Evolutionary conservation across 176 grass and related monocot genomes (phyloP), one percentile per base, ranked within the genome.

Genomic region (Ampelocalamus luodianensis): DNA sequence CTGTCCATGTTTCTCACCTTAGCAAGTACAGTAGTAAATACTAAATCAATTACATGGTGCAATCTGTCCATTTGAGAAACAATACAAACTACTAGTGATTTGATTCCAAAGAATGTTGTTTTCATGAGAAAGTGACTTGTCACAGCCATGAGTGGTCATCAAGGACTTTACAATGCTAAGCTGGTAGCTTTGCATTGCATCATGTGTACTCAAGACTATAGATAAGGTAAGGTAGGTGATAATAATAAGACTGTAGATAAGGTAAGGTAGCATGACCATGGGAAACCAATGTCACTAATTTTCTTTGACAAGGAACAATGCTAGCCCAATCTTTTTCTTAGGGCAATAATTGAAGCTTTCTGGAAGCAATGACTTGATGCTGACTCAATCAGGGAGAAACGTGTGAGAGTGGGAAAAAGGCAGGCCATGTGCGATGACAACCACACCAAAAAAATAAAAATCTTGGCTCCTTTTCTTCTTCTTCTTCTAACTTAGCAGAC

Each of bases 381-480:
- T 48, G 63, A 69, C 68, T 75, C 66, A 23, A 71, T 82, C 53
- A 26, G 55, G 59, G 58, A 73, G 50, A 81, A 14, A 15, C 45
- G 58, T 27, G 61, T 61, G 69, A n/a, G 39, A 69, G 26, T 23
- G 15, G 50, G 3, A 0, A 48, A 80, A 87, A 76, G 80, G 75
- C 80, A 75, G 32, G 42, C 62, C 89, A 91, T 87, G 89, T 87
- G 89, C 89, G 42, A 79, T 83, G 74, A 74, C 80, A 87, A 75
- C 85, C 61, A 49, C 85, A 29, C 23, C 53, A 8, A 50, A 68
- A 68, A 67, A 6, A 32, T 53, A 48, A 59, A 49, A 32, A 43
- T 44, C 26, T 5, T 18, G 34, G 37, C 15, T 1, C 6, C 18
- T 42, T 62, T 70, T 12, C 2, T 34, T 34, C 2, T 34, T 36